A percentile compares a stretch with the other conserved stretches of the same genome.
These are phyloP conservation scores for Leucosporidium yakuticum DNA, from an alignment of 768 basidiomycete genomes.

Conservation along the genomic window DNA sequence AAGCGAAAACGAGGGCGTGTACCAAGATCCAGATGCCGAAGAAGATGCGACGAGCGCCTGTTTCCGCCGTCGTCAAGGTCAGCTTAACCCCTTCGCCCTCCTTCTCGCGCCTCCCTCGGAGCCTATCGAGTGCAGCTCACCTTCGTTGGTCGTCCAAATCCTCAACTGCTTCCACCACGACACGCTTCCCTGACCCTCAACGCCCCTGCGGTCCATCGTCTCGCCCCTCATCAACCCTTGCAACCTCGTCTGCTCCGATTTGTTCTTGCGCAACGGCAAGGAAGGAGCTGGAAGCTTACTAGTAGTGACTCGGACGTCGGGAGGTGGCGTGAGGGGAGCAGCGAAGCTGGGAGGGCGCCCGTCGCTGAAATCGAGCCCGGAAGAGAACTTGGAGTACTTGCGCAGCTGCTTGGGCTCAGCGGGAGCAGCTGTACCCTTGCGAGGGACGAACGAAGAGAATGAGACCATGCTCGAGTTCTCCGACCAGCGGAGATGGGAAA, in stretches of 20 bases:
- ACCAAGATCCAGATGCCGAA: conserved; percentile 74
- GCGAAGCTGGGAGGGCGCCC: conserved; percentile 42
- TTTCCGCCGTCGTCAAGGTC: not conserved
- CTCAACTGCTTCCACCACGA: conserved; percentile 50
- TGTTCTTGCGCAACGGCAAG: conserved; percentile 51
- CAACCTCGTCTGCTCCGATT: conserved; percentile 70
- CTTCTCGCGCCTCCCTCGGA: too few relatives aligned
- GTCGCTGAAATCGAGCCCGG: conserved; percentile 67
- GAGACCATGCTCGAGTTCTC: not conserved
- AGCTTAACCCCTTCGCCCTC: not conserved
- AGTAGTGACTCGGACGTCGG: conserved; percentile 35
- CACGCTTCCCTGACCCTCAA: conserved; percentile 18
- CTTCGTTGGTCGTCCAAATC: conserved; percentile 94
- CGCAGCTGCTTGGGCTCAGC: too few relatives aligned
- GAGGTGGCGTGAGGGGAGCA: conserved; percentile 53
- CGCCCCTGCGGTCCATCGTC: conserved; percentile 42
- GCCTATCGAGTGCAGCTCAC: conserved; percentile 41
- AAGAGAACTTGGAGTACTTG: conserved; percentile 41
- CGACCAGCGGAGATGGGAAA: too few relatives aligned
- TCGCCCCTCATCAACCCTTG: conserved; percentile 73
- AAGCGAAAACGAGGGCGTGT: conserved; percentile 66
- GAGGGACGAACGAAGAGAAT: conserved; percentile 1
- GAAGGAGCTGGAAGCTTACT: not conserved
- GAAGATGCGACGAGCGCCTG: conserved; percentile 43
- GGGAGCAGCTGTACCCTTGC: not conserved